These are phyloP conservation scores for Erodium chrysanthum DNA, from an alignment of 441 rosid genomes.

Conservation along the genomic window DNA sequence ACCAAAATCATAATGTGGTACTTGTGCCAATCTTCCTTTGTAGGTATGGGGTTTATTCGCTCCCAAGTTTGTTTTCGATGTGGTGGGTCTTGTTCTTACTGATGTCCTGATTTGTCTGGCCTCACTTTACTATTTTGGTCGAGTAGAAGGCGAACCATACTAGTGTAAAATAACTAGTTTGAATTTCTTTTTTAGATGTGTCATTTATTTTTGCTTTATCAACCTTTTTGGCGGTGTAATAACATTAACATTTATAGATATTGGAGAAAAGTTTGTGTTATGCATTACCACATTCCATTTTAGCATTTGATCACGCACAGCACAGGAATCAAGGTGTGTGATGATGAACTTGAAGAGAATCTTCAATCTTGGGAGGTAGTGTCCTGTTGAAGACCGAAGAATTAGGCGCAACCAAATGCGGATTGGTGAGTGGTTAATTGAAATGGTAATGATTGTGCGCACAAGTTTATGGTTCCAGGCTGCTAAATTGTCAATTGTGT, in stretches of 20 bases:
- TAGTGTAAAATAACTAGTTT: neutral
- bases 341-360: no score
- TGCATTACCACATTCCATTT: neutral
- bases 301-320: no score
- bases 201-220: neutral
- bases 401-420: neutral
- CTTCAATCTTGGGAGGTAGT: no score
- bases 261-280: neutral
- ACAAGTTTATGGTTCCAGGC: slow-evolving; percentile 1
- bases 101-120: slow-evolving; percentile 63
- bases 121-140: slow-evolving; percentile 39
- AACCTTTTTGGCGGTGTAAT: neutral
- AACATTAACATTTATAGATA: neutral
- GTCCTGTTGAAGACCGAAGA: no score
- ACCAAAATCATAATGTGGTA: neutral
- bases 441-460: neutral
- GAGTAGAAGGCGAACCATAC: slow-evolving; percentile 10
- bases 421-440: neutral
- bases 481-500: neutral
- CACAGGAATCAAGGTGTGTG: no score
- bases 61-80: slow-evolving; percentile 89
- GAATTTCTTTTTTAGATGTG: neutral
- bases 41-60: slow-evolving; percentile 98
- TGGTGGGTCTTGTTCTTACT: slow-evolving; percentile 57
- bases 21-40: slow-evolving; percentile 14